Percentiles rank a stretch among this genome's conserved stretches.
Conservation (phyloP, 2,329 filamentous ascomycete genomes). For the Colletotrichum liriopes region DNA sequence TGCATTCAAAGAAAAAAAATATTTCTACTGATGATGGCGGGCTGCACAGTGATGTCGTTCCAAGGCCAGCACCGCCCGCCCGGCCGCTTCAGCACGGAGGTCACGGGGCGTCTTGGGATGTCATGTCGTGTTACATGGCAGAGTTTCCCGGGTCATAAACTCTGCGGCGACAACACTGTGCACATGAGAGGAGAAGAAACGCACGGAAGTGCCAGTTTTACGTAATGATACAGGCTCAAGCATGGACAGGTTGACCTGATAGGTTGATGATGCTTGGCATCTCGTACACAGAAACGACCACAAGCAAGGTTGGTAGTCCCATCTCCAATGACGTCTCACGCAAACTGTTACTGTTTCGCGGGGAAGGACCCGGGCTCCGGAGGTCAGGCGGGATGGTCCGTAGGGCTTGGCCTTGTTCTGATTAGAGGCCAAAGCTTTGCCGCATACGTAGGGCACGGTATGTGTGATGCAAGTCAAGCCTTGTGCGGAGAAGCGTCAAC, state of each 20-base stretch:
- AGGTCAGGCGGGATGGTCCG: conserved; percentile 41
- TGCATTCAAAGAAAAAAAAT: not conserved
- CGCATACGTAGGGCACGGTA: not conserved
- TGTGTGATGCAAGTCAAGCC: not conserved
- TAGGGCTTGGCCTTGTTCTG: conserved; percentile 9
- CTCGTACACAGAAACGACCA: conserved; percentile 33
- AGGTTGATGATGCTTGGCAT: conserved; percentile 36
- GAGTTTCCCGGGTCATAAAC: conserved; percentile 28
- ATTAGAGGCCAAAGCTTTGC: not conserved
- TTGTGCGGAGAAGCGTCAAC: not conserved
- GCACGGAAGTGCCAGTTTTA: conserved; percentile 38
- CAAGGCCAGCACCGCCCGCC: conserved; percentile 8
- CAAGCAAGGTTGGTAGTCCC: conserved; percentile 24
- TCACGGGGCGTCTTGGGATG: conserved; percentile 28
- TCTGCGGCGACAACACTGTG: conserved; percentile 7
- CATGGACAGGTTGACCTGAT: conserved; percentile 14
- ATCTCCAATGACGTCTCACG: not conserved
- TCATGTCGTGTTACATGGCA: conserved; percentile 13
- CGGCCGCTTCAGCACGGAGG: conserved; percentile 8
- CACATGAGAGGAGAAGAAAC: conserved; percentile 33
- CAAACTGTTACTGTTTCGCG: conserved; percentile 5
- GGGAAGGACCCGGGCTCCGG: conserved; percentile 37
- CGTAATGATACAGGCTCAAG: conserved; percentile 39
- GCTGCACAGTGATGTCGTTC: conserved; percentile 3
- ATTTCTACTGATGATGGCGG: not conserved